Percentiles rank a stretch among this genome's conserved stretches.
Conservation (phyloP, 495 filamentous ascomycete genomes). For the Filosporella fistucella region DNA sequence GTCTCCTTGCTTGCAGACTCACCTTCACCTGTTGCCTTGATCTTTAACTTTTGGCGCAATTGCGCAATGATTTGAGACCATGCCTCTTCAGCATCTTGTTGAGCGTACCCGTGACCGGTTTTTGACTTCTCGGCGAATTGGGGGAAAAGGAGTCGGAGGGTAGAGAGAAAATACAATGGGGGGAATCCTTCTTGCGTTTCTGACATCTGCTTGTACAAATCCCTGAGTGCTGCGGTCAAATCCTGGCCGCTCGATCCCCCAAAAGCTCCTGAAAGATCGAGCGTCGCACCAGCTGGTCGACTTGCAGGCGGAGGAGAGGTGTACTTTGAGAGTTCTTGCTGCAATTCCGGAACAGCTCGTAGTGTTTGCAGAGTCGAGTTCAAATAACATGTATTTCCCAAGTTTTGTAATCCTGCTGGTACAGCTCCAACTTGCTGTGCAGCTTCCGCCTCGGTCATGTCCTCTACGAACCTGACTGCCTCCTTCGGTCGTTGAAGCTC, state of each 20-base stretch:
- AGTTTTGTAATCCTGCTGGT: slow-evolving; percentile 85
- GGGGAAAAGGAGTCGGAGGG: slow-evolving; percentile 77
- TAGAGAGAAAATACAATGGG: slow-evolving; percentile 79
- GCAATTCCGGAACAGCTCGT: slow-evolving; percentile 84
- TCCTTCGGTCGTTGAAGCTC: slow-evolving; percentile 72
- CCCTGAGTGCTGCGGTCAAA: slow-evolving; percentile 73
- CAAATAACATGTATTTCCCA: slow-evolving; percentile 97
- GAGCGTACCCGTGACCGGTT: slow-evolving; percentile 78
- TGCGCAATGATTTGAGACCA: slow-evolving; percentile 96
- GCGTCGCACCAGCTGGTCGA: slow-evolving; percentile 9
- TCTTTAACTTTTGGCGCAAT: slow-evolving; percentile 72
- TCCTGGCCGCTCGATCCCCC: slow-evolving; percentile 65
- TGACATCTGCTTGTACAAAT: slow-evolving; percentile 91
- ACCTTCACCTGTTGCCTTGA: slow-evolving; percentile 45
- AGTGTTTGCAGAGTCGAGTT: slow-evolving; percentile 93
- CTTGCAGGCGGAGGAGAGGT: slow-evolving; percentile 33
- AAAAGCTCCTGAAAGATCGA: slow-evolving; percentile 36
- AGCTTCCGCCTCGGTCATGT: slow-evolving; percentile 94
- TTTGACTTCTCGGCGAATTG: slow-evolving; percentile 88
- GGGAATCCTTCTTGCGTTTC: slow-evolving; percentile 86
- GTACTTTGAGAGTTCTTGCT: slow-evolving; percentile 73
- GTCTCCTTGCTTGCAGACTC: slow-evolving; percentile 38
- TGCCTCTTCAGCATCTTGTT: slow-evolving; percentile 97
- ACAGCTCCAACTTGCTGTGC: slow-evolving; percentile 78
- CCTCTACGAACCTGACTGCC: slow-evolving; percentile 82